These are phyloP conservation scores for Exutisphaerella laricina DNA, from an alignment of 2,329 filamentous ascomycete species.

Conservation along the genomic window DNA sequence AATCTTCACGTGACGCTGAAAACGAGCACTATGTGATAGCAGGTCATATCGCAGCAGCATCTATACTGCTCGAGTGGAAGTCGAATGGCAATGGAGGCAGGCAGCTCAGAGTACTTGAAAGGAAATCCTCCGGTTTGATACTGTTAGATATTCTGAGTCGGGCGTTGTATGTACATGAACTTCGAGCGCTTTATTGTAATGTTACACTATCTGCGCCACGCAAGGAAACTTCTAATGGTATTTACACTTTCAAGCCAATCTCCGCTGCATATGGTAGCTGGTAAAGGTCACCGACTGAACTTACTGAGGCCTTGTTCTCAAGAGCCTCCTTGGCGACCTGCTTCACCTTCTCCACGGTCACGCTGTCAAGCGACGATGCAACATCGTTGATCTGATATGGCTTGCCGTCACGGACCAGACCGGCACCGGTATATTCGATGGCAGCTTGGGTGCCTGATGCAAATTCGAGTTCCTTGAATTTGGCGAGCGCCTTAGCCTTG, in stretches of 20 bases:
- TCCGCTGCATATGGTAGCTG: slow-evolving; percentile 90
- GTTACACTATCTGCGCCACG: slow-evolving; percentile 32
- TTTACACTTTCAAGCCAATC: slow-evolving; percentile 89
- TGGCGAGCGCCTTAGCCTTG: slow-evolving; percentile 89
- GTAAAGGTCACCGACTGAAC: slow-evolving; percentile 85
- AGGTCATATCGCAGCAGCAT: too few relatives aligned
- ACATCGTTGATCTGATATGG: slow-evolving; percentile 77
- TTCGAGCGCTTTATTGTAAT: slow-evolving; percentile 23
- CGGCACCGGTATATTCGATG: slow-evolving; percentile 76
- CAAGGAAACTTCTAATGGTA: slow-evolving; percentile 32
- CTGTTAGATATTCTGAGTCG: neutral
- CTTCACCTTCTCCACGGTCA: slow-evolving; percentile 80
- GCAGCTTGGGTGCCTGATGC: slow-evolving; percentile 72
- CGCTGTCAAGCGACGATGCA: slow-evolving; percentile 70
- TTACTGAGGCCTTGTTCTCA: slow-evolving; percentile 81
- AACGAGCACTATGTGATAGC: too few relatives aligned
- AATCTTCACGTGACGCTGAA: slow-evolving; percentile 2
- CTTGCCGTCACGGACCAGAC: slow-evolving; percentile 74
- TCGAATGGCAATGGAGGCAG: neutral
- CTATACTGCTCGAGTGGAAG: too few relatives aligned
- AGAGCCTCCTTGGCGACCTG: slow-evolving; percentile 85
- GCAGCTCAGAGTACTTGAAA: neutral
- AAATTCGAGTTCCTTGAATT: slow-evolving; percentile 82
- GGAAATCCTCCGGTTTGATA: neutral
- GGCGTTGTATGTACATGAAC: slow-evolving; percentile 10